These are phyloP conservation scores for Penicillium sumatraense DNA, from an alignment of 2,329 filamentous ascomycete genomes.

Conservation along the genomic window DNA sequence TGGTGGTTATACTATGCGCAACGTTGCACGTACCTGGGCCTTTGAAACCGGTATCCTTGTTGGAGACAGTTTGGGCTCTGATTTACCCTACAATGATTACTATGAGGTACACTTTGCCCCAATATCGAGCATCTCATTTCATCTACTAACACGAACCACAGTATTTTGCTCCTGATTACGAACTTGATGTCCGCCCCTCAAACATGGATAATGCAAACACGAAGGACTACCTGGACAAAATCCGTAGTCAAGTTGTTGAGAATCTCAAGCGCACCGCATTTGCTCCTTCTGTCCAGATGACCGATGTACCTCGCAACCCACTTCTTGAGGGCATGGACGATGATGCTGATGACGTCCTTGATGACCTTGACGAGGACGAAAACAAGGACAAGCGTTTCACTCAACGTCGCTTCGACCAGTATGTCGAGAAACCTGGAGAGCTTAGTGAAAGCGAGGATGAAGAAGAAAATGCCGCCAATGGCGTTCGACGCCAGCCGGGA, in stretches of 20 bases:
- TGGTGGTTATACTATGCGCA: constrained; percentile 73
- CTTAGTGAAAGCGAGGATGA: constrained; percentile 90
- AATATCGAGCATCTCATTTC: background rate
- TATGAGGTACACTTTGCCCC: constrained; percentile 64
- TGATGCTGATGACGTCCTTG: constrained; percentile 67
- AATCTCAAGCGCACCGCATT: constrained; percentile 68
- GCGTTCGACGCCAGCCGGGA: constrained; percentile 64
- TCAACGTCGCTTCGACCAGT: constrained; percentile 80
- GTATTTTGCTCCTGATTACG: constrained; percentile 73
- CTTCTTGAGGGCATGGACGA: constrained; percentile 62
- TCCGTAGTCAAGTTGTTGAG: constrained; percentile 67
- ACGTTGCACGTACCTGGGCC: constrained; percentile 64
- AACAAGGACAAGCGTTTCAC: constrained; percentile 84
- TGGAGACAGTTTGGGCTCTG: constrained; percentile 76
- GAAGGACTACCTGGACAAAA: constrained; percentile 70
- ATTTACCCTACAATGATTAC: constrained; percentile 96
- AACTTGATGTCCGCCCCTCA: constrained; percentile 69
- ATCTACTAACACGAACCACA: constrained; percentile 36
- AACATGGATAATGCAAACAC: constrained; percentile 77
- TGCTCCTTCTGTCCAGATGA: constrained; percentile 68
- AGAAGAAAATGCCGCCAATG: constrained; percentile 71
- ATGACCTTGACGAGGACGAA: constrained; percentile 79
- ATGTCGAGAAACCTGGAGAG: constrained; percentile 75
- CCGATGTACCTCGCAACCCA: constrained; percentile 64
- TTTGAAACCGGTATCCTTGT: constrained; percentile 80